Evolutionary conservation across 768 basidiomycete species (phyloP), one percentile per base, ranked within the genome.

Genomic region (Gloeopeniophorella convolvens): DNA sequence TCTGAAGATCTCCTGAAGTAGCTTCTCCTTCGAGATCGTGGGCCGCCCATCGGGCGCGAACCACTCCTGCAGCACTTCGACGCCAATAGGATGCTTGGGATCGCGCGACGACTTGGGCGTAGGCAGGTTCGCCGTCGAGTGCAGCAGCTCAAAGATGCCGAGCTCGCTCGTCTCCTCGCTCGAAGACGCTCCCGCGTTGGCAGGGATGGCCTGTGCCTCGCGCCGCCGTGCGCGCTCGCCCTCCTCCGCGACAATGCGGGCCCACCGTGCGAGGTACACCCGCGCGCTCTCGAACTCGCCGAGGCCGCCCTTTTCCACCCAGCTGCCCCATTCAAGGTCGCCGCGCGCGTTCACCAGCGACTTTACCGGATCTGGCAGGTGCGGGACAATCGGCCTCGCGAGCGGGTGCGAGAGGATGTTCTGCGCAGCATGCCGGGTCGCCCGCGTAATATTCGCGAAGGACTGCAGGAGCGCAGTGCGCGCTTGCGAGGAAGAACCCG

Each of bases 191-290:
- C 74, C 68, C 3, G 71, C 72, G 5, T 77, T 71, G 3, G 80
- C 68, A 3, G 80, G 79, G 11, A 88, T 59, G 0, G 77, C 72
- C 62, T 85, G 84, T 0, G 86, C 80, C 65, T 99, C 96, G 36
- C 78, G 76, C 56, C 82, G 70, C 35, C 96, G 76, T 5, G 92
- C 82, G 13, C 90, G 77, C 65, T 99, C 96, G 15, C 96, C 96
- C 64, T 98, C 96, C 66, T 99, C 96, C 2, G 96, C 96, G 1
- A 98, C 96, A 51, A 92, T 87, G 42, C 94, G 76, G 3, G 96
- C 96, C 96, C 96, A 99, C 27, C 90, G 76, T 9, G 96, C 96
- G 8, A 99, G 79, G 65, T 98, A 98, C 6, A 98, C 89, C 4
- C 94, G 76, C 0, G 96, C 96, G 52, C 89, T 89, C 68, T 98